Conservation (phyloP, 192 early-diverging fungal genomes). For the Backusella liffmaniae region DNA sequence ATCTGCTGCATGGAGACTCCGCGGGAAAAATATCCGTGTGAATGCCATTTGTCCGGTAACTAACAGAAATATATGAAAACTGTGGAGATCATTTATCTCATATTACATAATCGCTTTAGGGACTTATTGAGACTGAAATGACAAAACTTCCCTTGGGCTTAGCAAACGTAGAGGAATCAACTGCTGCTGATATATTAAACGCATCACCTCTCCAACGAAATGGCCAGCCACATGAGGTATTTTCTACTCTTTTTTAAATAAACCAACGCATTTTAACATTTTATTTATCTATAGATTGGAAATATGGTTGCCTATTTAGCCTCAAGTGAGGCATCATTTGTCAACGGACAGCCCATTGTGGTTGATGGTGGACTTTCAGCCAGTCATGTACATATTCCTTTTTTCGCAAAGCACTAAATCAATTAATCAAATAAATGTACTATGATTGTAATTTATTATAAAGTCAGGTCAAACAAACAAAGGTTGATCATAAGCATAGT, state of each 20-base stretch:
- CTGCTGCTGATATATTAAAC: no score
- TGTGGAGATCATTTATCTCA: not conserved
- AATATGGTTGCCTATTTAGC: conserved; percentile 44
- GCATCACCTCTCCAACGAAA: conserved; percentile 39
- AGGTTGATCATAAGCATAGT: no score
- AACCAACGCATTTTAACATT: not conserved
- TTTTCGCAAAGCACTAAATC: not conserved
- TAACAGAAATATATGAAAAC: not conserved
- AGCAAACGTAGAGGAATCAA: conserved; percentile 1
- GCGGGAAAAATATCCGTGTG: conserved; percentile 43
- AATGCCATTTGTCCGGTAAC: conserved; percentile 52
- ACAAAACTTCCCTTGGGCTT: conserved; percentile 39
- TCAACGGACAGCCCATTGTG: conserved; percentile 46
- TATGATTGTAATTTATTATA: not conserved
- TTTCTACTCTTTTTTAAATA: not conserved
- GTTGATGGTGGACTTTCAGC: conserved; percentile 49
- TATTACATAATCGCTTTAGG: conserved; percentile 8
- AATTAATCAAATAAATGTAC: not conserved
- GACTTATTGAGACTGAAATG: conserved; percentile 55
- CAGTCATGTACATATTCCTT: conserved; percentile 22
- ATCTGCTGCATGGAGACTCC: conserved; percentile 34
- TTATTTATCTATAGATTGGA: conserved; percentile 33
- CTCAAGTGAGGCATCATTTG: conserved; percentile 43
- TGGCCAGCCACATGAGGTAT: conserved; percentile 41
- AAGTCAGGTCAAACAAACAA: not conserved